Percentiles rank a stretch among this genome's conserved stretches.
Conservation (phyloP, 2,329 filamentous ascomycete genomes). For the Colletotrichum trifolii region DNA sequence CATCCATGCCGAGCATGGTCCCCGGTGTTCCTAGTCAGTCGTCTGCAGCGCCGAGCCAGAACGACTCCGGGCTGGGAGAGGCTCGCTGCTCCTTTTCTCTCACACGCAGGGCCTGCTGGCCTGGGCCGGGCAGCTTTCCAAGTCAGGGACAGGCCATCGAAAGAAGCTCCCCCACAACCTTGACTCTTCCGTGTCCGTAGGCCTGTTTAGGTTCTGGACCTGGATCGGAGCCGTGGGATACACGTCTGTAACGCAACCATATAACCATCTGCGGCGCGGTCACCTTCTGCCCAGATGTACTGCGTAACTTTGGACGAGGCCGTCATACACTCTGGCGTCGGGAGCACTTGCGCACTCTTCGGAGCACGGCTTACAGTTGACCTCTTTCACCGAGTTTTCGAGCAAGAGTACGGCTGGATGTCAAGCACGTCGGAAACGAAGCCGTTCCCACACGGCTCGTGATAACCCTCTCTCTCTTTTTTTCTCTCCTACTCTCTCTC, state of each 20-base stretch:
- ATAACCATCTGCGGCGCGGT: slow-evolving; percentile 25
- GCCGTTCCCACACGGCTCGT: slow-evolving; percentile 2
- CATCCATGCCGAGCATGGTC: slow-evolving; percentile 7
- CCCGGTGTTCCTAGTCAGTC: slow-evolving; percentile 8
- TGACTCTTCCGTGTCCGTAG: no score
- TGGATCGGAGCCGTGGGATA: not conserved
- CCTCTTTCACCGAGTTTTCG: not conserved
- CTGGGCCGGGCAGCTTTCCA: not conserved
- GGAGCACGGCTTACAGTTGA: not conserved
- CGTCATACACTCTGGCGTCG: not conserved
- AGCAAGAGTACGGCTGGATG: slow-evolving; percentile 5
- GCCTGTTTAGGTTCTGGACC: no score
- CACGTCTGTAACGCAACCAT: not conserved
- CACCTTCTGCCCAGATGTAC: slow-evolving; percentile 4
- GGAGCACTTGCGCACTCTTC: not conserved
- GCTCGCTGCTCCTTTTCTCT: slow-evolving; percentile 1
- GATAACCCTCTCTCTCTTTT: not conserved
- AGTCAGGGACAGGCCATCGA: no score
- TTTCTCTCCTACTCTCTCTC: slow-evolving; percentile 1
- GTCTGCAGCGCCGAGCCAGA: slow-evolving; percentile 10
- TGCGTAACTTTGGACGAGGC: not conserved
- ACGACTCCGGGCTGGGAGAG: not conserved
- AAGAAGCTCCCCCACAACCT: no score
- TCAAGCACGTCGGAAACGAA: slow-evolving; percentile 1
- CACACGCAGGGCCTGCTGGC: slow-evolving; percentile 1